Evolutionary conservation across 768 basidiomycete species (phyloP), one percentile per base, ranked within the genome.

Genomic region (Rhodotorula graminis): DNA sequence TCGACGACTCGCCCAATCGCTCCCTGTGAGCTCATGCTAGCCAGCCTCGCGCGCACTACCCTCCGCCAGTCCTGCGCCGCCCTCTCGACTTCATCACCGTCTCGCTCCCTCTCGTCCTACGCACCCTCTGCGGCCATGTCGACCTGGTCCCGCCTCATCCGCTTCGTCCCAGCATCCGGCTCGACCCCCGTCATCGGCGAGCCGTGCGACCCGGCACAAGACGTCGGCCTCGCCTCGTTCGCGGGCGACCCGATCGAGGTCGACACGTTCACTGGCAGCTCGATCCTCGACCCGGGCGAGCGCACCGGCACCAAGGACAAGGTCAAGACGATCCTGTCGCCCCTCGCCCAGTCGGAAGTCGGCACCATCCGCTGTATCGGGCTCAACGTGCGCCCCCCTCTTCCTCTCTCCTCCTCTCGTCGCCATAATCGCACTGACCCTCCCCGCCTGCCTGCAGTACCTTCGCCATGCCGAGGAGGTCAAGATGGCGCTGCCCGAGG

Each of bases 321-420:
- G 19, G 80, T 81, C 9, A 77, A 63, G 49, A 61, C 46, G 65
- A 42, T 82, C 27, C 55, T 82, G 60, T 76, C 72, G 29, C 81
- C 81, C 4, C 61, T 82, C 53, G 50, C 76, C 0, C 61, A 67
- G 70, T 61, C 61, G 6, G 80, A 82, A 64, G 80, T 57, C 9
- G 81, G 81, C 1, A 81, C 81, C 4, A 81, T 82, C 47, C 70
- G 81, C 7, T 81, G 81, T 72, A 80, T 80, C 19, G 82, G 82
- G 1, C 67, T 82, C 59, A 82, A 81, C 60, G 80, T 81, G 67
- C 69, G 80, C 16, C 9, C 50, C 23, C 11, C 42, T 12, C 29
- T 23, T 37, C 21, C 16, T 40, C 33, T 57, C 52, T 37, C 25
- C 61, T 33, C 44, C 42, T 15, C 40, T 10, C 9, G n/a, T 52